These are phyloP conservation scores for Dictyophora rubrovolvata DNA, from an alignment of 768 basidiomycete species.

Conservation along the genomic window DNA sequence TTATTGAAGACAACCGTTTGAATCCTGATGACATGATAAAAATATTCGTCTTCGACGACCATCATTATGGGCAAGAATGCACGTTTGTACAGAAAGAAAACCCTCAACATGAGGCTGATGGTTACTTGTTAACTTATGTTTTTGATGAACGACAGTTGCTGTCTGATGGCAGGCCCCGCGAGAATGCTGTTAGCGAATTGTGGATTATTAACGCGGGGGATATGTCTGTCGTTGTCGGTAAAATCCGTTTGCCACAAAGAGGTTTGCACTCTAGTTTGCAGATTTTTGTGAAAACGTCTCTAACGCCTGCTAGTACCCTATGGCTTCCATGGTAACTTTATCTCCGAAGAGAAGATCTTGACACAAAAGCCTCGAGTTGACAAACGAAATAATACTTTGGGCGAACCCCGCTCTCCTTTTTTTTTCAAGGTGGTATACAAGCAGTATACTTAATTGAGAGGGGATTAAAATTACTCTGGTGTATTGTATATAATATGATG, in stretches of 20 bases:
- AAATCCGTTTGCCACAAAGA: constrained; percentile 23
- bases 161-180: neutral
- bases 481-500: neutral
- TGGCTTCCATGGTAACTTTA: constrained; percentile 18
- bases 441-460: neutral
- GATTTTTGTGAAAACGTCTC: neutral
- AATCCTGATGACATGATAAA: neutral
- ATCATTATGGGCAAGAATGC: constrained; percentile 25
- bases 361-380: neutral
- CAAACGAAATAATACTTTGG: neutral
- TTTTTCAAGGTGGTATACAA: neutral
- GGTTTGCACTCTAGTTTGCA: neutral
- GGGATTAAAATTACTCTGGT: neutral
- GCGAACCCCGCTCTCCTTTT: neutral
- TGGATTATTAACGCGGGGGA: constrained; percentile 29
- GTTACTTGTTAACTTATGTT: constrained; percentile 26
- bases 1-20: constrained; percentile 7
- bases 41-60: constrained; percentile 23
- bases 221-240: constrained; percentile 19
- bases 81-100: constrained; percentile 23
- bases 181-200: constrained; percentile 23
- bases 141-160: constrained; percentile 26
- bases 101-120: constrained; percentile 23
- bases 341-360: constrained; percentile 14
- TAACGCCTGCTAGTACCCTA: constrained; percentile 15